Base-by-base conservation (phyloP, 208 protist genomes). In the Leishmania martiniquensis region DNA sequence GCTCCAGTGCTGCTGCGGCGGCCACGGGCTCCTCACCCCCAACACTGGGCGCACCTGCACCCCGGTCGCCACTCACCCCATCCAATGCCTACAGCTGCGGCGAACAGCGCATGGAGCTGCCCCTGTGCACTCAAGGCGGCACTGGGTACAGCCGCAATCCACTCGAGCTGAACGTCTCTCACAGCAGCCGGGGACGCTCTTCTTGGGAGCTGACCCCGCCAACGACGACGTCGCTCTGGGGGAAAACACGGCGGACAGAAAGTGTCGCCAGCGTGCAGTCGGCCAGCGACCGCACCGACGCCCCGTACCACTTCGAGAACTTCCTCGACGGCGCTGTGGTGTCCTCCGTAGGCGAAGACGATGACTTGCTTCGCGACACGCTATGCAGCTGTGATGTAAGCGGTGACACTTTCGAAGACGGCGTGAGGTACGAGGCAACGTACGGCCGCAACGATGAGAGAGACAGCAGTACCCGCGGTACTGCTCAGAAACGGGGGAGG, bases 281-380 rank as follows among this genome's bases (percentile, higher is more conserved):
- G 44, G 62, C 47, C n/a, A 77, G 80, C 51, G 73, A 63, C 34
- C 59, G 20, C 49, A 76, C 75, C 34, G 80, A 84, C 32, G 80
- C 80, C 1, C 80, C 80, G 17, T 72, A 80, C 37, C 49, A 62
- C 54, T 84, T 80, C 32, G 69, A 76, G 15, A 75, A 72, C 37
- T n/a, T 84, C 20, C 71, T 78, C 7, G 75, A 80, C 51, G 59
- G 42, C 68, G 73, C 51, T n/a, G 59, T 70, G 6, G 55, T 32
- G n/a, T 77, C 80, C 34, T 84, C 75, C 42, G 25, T 51, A 2
- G 73, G 71, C n/a, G 73, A 78, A 22, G 75, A 73, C 22, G 47
- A 60, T 0, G 62, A 77, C 17, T 15, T 34, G 0, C 7, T 34
- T 4, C 22, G 73, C 42, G 71, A 76, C 60, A 45, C 55, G 10